phyloP scores from a whole-genome alignment of 495 filamentous ascomycete species.

The Saxophila tyrrhenica region DNA sequence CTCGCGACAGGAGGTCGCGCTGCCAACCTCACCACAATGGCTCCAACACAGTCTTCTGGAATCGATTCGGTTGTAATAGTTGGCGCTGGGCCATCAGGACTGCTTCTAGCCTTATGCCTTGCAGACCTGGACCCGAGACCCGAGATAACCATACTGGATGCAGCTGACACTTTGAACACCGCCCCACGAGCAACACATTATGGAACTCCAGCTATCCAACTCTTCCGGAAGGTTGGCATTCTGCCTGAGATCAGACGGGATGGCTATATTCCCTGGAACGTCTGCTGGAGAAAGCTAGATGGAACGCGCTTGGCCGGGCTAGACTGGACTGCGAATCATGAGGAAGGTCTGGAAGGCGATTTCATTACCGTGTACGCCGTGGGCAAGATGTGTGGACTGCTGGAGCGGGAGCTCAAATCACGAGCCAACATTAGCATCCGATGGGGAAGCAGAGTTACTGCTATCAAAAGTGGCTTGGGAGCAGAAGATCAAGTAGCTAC shows the following conservation, averaged over 20 bases:
- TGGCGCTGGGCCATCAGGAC: conserved; percentile 5
- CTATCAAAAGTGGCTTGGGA: background rate
- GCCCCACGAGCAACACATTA: conserved; percentile 5
- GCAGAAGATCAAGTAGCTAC: background rate
- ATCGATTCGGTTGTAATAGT: conserved; percentile 3
- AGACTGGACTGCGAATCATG: background rate
- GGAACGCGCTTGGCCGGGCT: background rate
- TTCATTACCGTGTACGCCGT: background rate
- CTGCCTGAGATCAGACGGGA: conserved; percentile 2
- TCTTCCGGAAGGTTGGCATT: conserved; percentile 3
- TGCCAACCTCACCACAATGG: background rate
- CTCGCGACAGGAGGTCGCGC: background rate
- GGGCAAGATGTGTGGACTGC: background rate
- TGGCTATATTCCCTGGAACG: background rate
- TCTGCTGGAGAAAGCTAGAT: conserved; percentile 5
- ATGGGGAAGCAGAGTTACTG: background rate
- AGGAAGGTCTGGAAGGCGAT: conserved; percentile 1
- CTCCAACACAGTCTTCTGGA: background rate
- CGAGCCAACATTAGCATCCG: conserved; percentile 4
- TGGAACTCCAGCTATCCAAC: conserved; percentile 3
- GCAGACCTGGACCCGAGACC: conserved; percentile 3
- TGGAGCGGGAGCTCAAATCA: conserved; percentile 2
- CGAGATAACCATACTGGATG: conserved; percentile 10
- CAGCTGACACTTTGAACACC: background rate
- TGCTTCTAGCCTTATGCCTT: conserved; percentile 8